Base-by-base conservation (phyloP, 768 basidiomycete genomes). In the Calvatia gigantea region DNA sequence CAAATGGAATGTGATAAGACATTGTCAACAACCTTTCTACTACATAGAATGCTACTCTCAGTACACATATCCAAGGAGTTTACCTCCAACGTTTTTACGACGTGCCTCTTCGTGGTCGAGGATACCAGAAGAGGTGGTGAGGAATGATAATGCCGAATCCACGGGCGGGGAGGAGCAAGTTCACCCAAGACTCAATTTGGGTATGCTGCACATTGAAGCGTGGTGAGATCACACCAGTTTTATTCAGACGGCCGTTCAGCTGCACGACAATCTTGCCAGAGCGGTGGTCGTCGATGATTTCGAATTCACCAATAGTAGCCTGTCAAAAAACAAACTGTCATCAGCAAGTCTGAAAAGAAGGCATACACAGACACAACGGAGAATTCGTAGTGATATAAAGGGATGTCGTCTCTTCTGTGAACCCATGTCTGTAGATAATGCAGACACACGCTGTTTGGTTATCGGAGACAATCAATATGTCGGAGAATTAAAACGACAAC, bases 151-250 rank as follows among this genome's bases (percentile, higher is more conserved):
- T 87, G 42, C 96, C 97, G 73, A 99, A 98, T 17, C 89, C 89
- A 86, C 97, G 87, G 64, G 96, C 87, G 57, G 97, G 97, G 58
- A 98, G 84, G 57, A 99, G 76, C 78, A 93, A 81, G 82, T 94
- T 94, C 80, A 98, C 93, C 96, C 96, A 98, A 60, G 81, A 78
- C 75, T 96, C 92, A 66, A 98, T 97, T 69, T 95, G 88, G 65
- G 73, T 86, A 59, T 91, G 87, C 70, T 94, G 91, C 64, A 98
- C 85, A 76, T 98, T 98, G 84, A 92, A 98, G 52, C 97, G 90
- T 41, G 96, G 95, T n/a, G 95, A 98, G 75, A 98, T 98, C 69
- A 99, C 96, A 64, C 96, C 97, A n/a, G 88, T 89, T 80, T 99
- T 99, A 84, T 99, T 99, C 65, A 99, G 84, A 58, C 94, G 91